Evolutionary conservation across 129 eudicot species (phyloP).

Genomic region (Deinandra increscens): DNA sequence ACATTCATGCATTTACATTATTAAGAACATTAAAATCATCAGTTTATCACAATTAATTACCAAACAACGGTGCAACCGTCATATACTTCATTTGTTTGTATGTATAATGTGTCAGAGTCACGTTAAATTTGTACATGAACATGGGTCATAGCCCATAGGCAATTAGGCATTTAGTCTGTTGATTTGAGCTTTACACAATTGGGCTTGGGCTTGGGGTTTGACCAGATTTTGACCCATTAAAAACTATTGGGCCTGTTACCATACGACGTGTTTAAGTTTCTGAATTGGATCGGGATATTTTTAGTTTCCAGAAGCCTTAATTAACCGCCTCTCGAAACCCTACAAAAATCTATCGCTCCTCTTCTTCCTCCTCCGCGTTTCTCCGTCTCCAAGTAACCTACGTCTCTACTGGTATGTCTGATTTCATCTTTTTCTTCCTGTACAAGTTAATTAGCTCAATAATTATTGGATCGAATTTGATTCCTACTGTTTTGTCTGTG

Average conservation of each 20-base stretch:
- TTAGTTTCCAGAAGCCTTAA: neutral
- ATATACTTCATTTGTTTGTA: too few relatives aligned
- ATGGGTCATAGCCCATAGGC: too few relatives aligned
- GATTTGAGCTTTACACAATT: too few relatives aligned
- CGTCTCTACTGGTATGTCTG: neutral
- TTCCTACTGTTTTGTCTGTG: neutral
- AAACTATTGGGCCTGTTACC: neutral
- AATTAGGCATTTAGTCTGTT: too few relatives aligned
- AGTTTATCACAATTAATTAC: too few relatives aligned
- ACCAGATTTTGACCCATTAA: neutral
- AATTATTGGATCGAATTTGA: neutral
- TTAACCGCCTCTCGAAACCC: slow-evolving; percentile 18
- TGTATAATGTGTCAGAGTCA: too few relatives aligned
- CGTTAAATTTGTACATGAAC: too few relatives aligned
- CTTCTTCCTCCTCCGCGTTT: neutral
- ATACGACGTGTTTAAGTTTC: neutral
- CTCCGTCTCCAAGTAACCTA: slow-evolving; percentile 2
- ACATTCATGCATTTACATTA: too few relatives aligned
- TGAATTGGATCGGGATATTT: neutral
- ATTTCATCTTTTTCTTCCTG: neutral
- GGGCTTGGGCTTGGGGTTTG: too few relatives aligned
- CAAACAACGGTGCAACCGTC: too few relatives aligned
- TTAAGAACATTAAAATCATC: too few relatives aligned
- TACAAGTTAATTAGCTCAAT: neutral
- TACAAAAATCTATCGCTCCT: neutral